Evolutionary conservation across 2,329 filamentous ascomycete genomes (phyloP).

Genomic region (Alternaria sp.): DNA sequence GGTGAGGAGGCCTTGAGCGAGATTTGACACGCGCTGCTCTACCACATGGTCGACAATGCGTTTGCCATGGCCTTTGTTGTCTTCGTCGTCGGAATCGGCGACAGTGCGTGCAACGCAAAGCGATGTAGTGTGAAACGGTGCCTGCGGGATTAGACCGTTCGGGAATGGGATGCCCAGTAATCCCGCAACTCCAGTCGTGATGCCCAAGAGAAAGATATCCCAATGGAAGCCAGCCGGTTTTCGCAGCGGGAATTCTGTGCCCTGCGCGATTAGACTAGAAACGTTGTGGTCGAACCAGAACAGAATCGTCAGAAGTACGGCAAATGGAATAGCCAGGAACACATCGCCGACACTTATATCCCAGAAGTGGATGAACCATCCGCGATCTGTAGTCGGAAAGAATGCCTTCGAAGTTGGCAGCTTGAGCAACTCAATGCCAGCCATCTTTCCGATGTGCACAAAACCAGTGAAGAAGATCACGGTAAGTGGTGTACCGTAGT

Average conservation of each 20-base stretch:
- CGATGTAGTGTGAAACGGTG: constrained; percentile 64
- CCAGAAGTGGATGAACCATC: constrained; percentile 85
- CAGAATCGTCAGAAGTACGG: constrained; percentile 78
- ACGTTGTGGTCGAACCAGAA: constrained; percentile 90
- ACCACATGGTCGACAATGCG: constrained; percentile 57
- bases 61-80: constrained; percentile 50
- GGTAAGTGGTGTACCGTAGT: constrained; percentile 77
- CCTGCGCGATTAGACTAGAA: constrained; percentile 63
- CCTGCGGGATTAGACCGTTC: constrained; percentile 66
- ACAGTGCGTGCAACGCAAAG: constrained; percentile 52
- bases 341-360: constrained; percentile 73
- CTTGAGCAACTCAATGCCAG: constrained; percentile 69
- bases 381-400: constrained; percentile 73
- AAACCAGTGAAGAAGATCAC: constrained; percentile 87
- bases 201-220: constrained; percentile 65
- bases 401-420: constrained; percentile 81
- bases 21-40: constrained; percentile 63
- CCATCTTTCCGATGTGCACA: constrained; percentile 84
- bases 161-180: constrained; percentile 64
- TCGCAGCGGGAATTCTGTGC: constrained; percentile 61
- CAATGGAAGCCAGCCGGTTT: constrained; percentile 68
- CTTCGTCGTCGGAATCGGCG: constrained; percentile 49
- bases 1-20: constrained; percentile 61
- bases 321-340: constrained; percentile 87
- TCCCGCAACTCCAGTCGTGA: constrained; percentile 61